Base-by-base conservation (phyloP, 2,329 filamentous ascomycete genomes). In the Sarocladiaceae sp. region DNA sequence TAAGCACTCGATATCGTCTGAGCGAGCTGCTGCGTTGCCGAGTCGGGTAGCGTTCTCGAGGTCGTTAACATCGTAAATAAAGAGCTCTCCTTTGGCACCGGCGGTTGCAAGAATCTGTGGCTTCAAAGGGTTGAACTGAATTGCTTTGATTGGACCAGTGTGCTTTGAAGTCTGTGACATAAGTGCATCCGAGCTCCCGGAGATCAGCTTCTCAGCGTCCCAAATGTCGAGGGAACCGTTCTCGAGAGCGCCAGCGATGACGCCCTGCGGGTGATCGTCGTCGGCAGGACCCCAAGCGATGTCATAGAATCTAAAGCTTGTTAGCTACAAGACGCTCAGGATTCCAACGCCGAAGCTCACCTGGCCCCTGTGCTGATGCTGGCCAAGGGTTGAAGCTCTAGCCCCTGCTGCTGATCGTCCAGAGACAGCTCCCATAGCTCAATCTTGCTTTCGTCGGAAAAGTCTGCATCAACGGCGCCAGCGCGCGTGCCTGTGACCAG, bases 41-140 rank as follows among this genome's bases (percentile, higher is more conserved):
- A 98, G 73, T 51, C 90, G 82, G 68, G 94, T 95, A 4, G 91
- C 87, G 60, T 86, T 93, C 46, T 80, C 79, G 54, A 90, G 78
- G 63, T 97, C 90, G 67, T 94, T 89, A 54, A 97, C 72, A 59
- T 98, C 91, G 72, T 93, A 94, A 54, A 98, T 85, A 67, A 88
- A 98, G 32, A 98, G 81, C 68, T 98, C 93, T 60, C 93, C 93
- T 67, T 96, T 96, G 49, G 88, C 82, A 53, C 93, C 93, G 47
- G 88, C 91, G 3, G 90, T 95, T 35, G 93, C 91, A 37, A 98
- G 76, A 47, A 97, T 83, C 58, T 96, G 89, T 21, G 89, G 83
- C 62, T 90, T 85, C 65, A 88, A 78, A 10, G 91, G 89, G 66
- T 98, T 98, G 78, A 97, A 98, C 64, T 98, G 90, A 49, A 98